Base-by-base conservation (phyloP, 768 basidiomycete genomes). In the Paxillus rubicundulus region DNA sequence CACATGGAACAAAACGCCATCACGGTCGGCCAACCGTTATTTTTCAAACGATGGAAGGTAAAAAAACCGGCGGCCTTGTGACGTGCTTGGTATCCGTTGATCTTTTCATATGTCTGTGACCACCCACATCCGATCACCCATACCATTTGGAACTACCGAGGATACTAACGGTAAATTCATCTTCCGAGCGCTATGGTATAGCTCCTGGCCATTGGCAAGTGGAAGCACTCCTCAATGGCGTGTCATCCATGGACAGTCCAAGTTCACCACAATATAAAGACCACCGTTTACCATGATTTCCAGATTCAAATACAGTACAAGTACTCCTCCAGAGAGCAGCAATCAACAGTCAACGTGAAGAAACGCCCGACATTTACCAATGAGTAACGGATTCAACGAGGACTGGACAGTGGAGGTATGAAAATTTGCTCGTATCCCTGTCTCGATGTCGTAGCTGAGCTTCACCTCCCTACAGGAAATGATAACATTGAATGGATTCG, bases 321-420 rank as follows among this genome's bases (percentile, higher is more conserved):
- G 6, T 8, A 18, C 37, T 38, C 17, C n/a, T 38, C 9, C 6
- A 38, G 17, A 10, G 14, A 14, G 16, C 9, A n/a, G n/a, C 5
- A 43, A 28, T 8, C 42, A 9, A 30, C 27, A 2, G 5, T 24
- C 24, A 24, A 24, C 21, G 24, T 24, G 24, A 24, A 24, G 24
- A 24, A 2, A 7, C 40, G 5, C 40, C 5, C 20, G 2, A 21
- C 20, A 9, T 17, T 24, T 20, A 24, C 21, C 21, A 7, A 41
- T 39, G 30, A 30, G 30, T 6, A 13, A n/a, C 12, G 27, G 2
- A 30, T 55, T 9, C 41, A 33, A 28, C 37, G 1, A 24, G 13
- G 32, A 28, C 3, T 60, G 59, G 59, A 4, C 30, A 4, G 18
- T 5, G 3, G 9, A 21, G 20, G 62, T 65, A 52, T 3, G 9